A percentile compares a stretch with the other conserved stretches of the same genome.
Evolutionary conservation across 169 alveolate genomes (phyloP).

Genomic region (Plasmodium knowlesi): DNA sequence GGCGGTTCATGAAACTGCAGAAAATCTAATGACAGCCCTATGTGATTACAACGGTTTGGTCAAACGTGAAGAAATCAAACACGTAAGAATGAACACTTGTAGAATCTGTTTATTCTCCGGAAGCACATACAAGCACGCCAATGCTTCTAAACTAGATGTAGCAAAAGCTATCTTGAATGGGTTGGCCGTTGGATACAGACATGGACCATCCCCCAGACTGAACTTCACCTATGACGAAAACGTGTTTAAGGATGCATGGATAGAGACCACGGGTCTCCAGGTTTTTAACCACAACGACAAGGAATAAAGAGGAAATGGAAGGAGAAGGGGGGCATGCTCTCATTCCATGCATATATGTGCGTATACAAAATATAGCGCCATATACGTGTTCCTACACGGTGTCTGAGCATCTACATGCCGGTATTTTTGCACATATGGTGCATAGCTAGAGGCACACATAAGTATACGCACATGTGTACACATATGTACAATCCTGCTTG

Average conservation of each 20-base stretch:
- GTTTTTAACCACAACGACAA: slow-evolving; percentile 59
- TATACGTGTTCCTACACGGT: background rate
- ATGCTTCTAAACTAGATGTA: slow-evolving; percentile 80
- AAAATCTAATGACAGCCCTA: slow-evolving; percentile 85
- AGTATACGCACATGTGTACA: background rate
- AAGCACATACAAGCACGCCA: slow-evolving; percentile 72
- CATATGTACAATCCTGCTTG: background rate
- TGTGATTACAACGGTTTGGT: slow-evolving; percentile 89
- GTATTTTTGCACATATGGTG: background rate
- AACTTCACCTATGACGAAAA: slow-evolving; percentile 87
- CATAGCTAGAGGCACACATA: background rate
- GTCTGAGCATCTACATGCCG: background rate
- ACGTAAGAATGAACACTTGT: slow-evolving; percentile 81
- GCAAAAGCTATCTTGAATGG: slow-evolving; percentile 83
- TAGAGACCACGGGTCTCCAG: slow-evolving; percentile 70
- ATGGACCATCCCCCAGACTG: slow-evolving; percentile 88
- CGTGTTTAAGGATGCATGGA: slow-evolving; percentile 78
- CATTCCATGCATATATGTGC: background rate
- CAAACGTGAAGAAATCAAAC: slow-evolving; percentile 80
- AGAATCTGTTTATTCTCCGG: slow-evolving; percentile 82
- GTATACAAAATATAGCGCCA: background rate
- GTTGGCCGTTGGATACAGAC: slow-evolving; percentile 86
- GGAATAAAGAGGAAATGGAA: background rate
- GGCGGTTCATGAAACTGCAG: slow-evolving; percentile 82
- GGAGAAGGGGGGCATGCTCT: background rate